Evolutionary conservation across 208 protist species (phyloP).

Genomic region (Trypanosoma mega): DNA sequence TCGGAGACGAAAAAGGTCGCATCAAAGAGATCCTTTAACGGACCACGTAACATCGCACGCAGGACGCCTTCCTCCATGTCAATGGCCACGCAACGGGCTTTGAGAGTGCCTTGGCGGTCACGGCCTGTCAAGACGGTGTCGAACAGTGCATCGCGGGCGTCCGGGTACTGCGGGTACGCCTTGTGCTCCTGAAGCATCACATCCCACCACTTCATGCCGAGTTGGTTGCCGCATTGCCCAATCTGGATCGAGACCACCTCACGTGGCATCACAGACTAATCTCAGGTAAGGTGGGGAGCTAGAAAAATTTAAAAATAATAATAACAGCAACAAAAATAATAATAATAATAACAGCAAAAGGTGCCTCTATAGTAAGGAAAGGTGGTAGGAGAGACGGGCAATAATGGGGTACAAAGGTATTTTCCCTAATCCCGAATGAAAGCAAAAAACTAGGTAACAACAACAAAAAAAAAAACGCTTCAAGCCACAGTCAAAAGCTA

Average conservation of each 20-base stretch:
- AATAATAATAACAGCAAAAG: conserved; percentile 12
- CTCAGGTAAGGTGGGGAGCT: no score
- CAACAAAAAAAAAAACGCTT: no score
- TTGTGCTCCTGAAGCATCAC: conserved; percentile 95
- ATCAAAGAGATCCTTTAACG: conserved; percentile 90
- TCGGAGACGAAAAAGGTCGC: conserved; percentile 85
- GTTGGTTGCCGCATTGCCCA: conserved; percentile 94
- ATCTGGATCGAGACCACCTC: conserved; percentile 91
- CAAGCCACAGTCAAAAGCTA: no score
- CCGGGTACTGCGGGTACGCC: conserved; percentile 62
- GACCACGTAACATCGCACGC: conserved; percentile 69
- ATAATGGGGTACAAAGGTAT: no score
- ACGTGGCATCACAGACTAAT: conserved; percentile 60
- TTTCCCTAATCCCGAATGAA: no score
- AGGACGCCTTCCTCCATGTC: conserved; percentile 97
- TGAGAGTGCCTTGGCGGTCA: conserved; percentile 32
- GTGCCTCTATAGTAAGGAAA: no score
- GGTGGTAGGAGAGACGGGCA: no score
- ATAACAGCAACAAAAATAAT: conserved; percentile 7
- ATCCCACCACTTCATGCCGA: conserved; percentile 95
- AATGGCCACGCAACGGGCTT: conserved; percentile 93
- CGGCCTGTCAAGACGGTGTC: conserved; percentile 4
- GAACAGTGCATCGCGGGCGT: conserved; percentile 81
- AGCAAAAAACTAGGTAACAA: no score
- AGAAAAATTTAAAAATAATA: no score